Conservation (phyloP, 179 eudicot genomes). For the Camellia oleifera region DNA sequence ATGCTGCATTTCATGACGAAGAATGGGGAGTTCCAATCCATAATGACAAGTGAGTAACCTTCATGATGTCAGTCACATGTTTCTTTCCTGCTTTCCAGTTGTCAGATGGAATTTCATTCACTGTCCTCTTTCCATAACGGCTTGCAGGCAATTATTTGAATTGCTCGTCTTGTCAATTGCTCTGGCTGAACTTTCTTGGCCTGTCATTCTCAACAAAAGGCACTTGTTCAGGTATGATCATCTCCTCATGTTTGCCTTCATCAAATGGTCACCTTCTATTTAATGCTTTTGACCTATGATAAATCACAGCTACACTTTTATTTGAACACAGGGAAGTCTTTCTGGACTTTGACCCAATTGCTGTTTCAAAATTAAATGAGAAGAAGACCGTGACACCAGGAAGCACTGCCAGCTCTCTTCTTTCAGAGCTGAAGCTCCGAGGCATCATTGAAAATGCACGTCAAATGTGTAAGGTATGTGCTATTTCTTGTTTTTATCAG, state of each 20-base stretch:
- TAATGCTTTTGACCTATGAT: background rate
- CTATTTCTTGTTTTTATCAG: background rate
- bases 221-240: constrained; percentile 57
- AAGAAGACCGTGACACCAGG: constrained; percentile 72
- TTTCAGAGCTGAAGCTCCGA: constrained; percentile 80
- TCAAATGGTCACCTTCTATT: background rate
- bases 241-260: background rate
- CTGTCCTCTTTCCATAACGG: constrained; percentile 3
- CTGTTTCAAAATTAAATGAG: constrained; percentile 75
- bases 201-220: constrained; percentile 74
- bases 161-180: constrained; percentile 81
- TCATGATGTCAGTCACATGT: background rate
- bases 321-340: constrained; percentile 69
- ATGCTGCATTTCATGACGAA: constrained; percentile 84
- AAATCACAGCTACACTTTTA: background rate
- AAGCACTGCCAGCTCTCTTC: constrained; percentile 65
- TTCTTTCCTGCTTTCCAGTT: background rate
- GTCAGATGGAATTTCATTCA: background rate
- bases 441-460: constrained; percentile 87
- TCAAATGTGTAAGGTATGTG: constrained; percentile 67
- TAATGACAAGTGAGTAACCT: constrained; percentile 61
- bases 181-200: constrained; percentile 93
- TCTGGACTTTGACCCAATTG: constrained; percentile 67
- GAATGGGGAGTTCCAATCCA: constrained; percentile 97
- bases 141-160: constrained; percentile 80